phyloP scores from a whole-genome alignment of 2,329 filamentous ascomycete genomes.

The Chrysoporthe deuterocubensis region DNA sequence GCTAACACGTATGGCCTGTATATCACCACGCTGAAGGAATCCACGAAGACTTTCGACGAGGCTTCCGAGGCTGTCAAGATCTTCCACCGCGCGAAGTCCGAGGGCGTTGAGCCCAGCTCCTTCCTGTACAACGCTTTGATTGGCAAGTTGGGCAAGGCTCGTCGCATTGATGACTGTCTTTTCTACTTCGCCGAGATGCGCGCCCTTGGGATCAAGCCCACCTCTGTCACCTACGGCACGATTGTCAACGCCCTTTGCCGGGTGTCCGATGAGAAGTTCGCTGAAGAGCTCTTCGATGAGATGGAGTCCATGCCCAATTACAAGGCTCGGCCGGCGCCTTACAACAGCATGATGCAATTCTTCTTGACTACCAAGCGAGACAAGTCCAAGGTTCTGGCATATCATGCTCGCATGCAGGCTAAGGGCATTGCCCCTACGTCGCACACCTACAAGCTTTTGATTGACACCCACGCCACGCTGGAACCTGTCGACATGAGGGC shows the following conservation, averaged over 20 bases:
- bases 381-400: constrained; percentile 87
- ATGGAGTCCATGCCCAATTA: constrained; percentile 99
- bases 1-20: constrained; percentile 98
- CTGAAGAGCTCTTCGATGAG: constrained; percentile 96
- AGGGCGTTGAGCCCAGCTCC: constrained; percentile 93
- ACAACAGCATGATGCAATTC: constrained; percentile 99
- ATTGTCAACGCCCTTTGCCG: constrained; percentile 97
- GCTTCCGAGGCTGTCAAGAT: constrained; percentile 96
- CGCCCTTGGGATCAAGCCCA: constrained; percentile 86
- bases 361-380: constrained; percentile 98
- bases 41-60: constrained; percentile 96
- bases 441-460: constrained; percentile 96
- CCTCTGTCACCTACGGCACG: constrained; percentile 96
- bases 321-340: constrained; percentile 94
- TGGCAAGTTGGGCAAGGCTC: constrained; percentile 96
- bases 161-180: constrained; percentile 95
- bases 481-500: constrained; percentile 88
- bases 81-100: constrained; percentile 89
- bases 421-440: constrained; percentile 88
- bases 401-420: constrained; percentile 92
- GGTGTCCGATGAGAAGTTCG: constrained; percentile 96
- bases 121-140: constrained; percentile 99
- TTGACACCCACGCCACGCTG: constrained; percentile 92
- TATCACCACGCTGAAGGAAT: constrained; percentile 98
- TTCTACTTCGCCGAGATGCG: constrained; percentile 99